Conservation (phyloP, 306 rosid species). For the Medicago lupulina region DNA sequence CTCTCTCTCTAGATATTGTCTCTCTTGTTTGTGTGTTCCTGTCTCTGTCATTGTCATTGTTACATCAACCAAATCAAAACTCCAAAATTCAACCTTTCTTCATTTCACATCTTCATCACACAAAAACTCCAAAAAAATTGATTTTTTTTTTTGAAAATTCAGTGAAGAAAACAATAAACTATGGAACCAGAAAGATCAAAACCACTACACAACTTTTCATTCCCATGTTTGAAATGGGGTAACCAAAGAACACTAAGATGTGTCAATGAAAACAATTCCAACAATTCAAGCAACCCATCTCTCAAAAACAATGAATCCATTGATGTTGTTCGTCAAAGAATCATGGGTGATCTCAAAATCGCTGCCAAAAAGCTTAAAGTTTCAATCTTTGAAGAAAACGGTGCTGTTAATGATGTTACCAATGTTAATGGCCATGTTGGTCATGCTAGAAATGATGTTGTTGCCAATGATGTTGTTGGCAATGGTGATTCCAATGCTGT, state of each 20-base stretch:
- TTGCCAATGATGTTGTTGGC: not conserved
- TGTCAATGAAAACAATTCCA: conserved; percentile 40
- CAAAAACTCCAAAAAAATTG: not conserved
- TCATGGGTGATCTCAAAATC: conserved; percentile 46
- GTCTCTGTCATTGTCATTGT: conserved; percentile 38
- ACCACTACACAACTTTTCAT: conserved; percentile 64
- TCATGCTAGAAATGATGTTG: not conserved
- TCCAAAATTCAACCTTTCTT: conserved; percentile 1
- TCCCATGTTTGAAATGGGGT: conserved; percentile 71
- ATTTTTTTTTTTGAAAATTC: not conserved
- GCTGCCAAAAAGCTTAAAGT: conserved; percentile 53
- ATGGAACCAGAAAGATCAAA: conserved; percentile 62
- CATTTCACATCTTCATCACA: not conserved
- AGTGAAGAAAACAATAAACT: not conserved
- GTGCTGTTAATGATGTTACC: not conserved
- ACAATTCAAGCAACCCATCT: conserved; percentile 36
- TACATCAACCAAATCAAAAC: conserved; percentile 10
- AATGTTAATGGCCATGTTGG: not conserved
- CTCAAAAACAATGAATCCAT: conserved; percentile 37
- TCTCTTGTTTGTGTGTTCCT: not conserved
- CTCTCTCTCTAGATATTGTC: not conserved
- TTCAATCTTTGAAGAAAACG: conserved; percentile 40
- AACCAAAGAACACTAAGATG: conserved; percentile 55
- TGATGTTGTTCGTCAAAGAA: conserved; percentile 41
- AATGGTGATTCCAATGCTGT: conserved; percentile 11